Conservation (phyloP, 1,284 basidiomycete species). For the Marasmius sp. region DNA sequence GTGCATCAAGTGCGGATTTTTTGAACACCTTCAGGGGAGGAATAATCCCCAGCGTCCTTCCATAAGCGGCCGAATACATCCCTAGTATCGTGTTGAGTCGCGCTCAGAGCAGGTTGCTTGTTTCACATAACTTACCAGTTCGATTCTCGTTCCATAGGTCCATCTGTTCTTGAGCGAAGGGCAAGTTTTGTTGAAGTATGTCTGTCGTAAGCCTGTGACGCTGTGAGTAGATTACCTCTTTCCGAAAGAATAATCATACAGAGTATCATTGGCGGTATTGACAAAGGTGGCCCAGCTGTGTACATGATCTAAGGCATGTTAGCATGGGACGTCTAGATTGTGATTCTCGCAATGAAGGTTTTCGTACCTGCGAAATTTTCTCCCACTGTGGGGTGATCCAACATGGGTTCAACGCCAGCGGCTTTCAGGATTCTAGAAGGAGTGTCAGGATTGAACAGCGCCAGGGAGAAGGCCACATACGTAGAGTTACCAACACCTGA, state of each 20-base stretch:
- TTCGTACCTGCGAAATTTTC: conserved; percentile 27
- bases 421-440: conserved; percentile 19
- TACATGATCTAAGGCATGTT: conserved; percentile 2
- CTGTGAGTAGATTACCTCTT: background rate
- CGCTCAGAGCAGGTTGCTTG: background rate
- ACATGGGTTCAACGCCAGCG: conserved; percentile 20
- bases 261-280: background rate
- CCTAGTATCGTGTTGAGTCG: background rate
- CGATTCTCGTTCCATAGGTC: conserved; percentile 7
- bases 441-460: background rate
- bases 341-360: background rate
- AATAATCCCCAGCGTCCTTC: background rate
- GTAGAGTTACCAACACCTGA: conserved; percentile 31
- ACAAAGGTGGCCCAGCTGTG: conserved; percentile 8
- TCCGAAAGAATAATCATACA: background rate
- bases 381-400: conserved; percentile 26
- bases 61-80: background rate
- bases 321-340: background rate
- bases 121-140: background rate
- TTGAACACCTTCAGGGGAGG: background rate
- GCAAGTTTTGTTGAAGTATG: background rate
- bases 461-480: conserved; percentile 14
- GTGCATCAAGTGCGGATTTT: background rate
- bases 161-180: conserved; percentile 1
- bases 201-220: conserved; percentile 7